These are phyloP conservation scores for Candida nonsorbophila DNA, from an alignment of 805 yeast genomes.

Conservation along the genomic window DNA sequence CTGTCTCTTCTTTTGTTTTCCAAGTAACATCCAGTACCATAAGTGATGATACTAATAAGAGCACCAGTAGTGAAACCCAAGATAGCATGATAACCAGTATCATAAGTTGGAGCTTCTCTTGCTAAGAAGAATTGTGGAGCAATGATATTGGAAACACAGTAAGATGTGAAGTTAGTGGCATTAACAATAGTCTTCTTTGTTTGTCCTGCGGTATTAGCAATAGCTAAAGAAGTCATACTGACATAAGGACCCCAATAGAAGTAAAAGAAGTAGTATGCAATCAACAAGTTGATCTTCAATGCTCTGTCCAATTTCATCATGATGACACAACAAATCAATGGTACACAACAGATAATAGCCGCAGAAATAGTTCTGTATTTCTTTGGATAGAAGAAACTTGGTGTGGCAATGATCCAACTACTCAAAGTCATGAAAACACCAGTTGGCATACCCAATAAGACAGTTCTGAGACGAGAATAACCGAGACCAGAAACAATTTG, in stretches of 20 bases:
- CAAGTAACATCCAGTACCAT: slow-evolving; percentile 38
- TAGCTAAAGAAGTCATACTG: slow-evolving; percentile 26
- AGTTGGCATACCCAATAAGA: slow-evolving; percentile 51
- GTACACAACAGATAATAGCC: slow-evolving; percentile 21
- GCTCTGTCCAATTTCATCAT: slow-evolving; percentile 33
- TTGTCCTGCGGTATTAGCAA: slow-evolving; percentile 51
- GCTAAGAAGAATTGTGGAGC: slow-evolving; percentile 52
- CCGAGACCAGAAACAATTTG: slow-evolving; percentile 51
- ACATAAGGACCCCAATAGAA: slow-evolving; percentile 50
- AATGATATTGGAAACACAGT: slow-evolving; percentile 48
- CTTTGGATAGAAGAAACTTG: slow-evolving; percentile 17
- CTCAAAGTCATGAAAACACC: slow-evolving; percentile 42
- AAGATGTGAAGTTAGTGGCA: slow-evolving; percentile 41
- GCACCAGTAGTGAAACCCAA: slow-evolving; percentile 43
- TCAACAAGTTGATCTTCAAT: slow-evolving; percentile 37
- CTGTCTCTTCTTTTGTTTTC: slow-evolving; percentile 52
- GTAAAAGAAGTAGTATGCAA: slow-evolving; percentile 46
- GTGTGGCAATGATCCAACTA: slow-evolving; percentile 18
- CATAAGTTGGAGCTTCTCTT: slow-evolving; percentile 43
- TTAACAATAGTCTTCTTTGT: slow-evolving; percentile 49
- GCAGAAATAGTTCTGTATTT: slow-evolving; percentile 15
- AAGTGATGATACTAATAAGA: slow-evolving; percentile 34
- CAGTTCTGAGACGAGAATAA: slow-evolving; percentile 37
- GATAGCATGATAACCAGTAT: slow-evolving; percentile 51
- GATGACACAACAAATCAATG: slow-evolving; percentile 30